Conservation (phyloP, 164 flowering plant species). For the Kingdonia uniflora region DNA sequence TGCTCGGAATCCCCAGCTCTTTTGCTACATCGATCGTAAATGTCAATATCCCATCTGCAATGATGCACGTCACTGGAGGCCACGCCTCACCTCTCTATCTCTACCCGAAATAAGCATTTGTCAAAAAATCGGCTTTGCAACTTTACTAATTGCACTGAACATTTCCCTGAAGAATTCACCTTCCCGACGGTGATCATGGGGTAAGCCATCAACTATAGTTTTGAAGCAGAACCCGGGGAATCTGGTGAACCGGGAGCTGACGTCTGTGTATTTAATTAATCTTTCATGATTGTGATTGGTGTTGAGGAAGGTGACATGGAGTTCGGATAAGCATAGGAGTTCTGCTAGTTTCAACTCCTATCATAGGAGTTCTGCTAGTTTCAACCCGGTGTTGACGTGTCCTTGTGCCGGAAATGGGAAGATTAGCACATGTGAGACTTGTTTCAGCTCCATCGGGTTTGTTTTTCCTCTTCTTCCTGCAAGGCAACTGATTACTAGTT, state of each 20-base stretch:
- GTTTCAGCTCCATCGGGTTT: slow-evolving; percentile 1
- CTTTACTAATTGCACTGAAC: slow-evolving; percentile 4
- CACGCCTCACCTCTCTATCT: not conserved
- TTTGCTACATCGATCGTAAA: slow-evolving; percentile 25
- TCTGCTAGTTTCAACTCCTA: slow-evolving; percentile 29
- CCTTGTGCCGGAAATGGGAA: slow-evolving; percentile 29
- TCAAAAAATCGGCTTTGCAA: slow-evolving; percentile 13
- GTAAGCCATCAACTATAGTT: slow-evolving; percentile 26
- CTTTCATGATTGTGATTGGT: slow-evolving; percentile 16
- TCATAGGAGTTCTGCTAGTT: slow-evolving; percentile 25
- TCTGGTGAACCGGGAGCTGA: slow-evolving; percentile 11
- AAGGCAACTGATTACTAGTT: no score
- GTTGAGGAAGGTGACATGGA: slow-evolving; percentile 25
- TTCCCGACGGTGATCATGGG: slow-evolving; percentile 16
- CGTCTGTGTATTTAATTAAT: slow-evolving; percentile 12
- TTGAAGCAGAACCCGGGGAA: slow-evolving; percentile 21
- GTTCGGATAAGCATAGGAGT: slow-evolving; percentile 17
- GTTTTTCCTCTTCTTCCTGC: no score
- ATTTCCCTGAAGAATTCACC: slow-evolving; percentile 10
- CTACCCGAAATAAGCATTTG: slow-evolving; percentile 14
- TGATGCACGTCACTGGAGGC: slow-evolving; percentile 23
- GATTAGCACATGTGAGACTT: slow-evolving; percentile 22
- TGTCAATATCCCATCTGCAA: slow-evolving; percentile 30
- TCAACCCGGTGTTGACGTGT: slow-evolving; percentile 29
- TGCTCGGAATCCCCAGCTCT: slow-evolving; percentile 26